Conservation (phyloP, 345 rosid species). For the Corchorus capsularis region DNA sequence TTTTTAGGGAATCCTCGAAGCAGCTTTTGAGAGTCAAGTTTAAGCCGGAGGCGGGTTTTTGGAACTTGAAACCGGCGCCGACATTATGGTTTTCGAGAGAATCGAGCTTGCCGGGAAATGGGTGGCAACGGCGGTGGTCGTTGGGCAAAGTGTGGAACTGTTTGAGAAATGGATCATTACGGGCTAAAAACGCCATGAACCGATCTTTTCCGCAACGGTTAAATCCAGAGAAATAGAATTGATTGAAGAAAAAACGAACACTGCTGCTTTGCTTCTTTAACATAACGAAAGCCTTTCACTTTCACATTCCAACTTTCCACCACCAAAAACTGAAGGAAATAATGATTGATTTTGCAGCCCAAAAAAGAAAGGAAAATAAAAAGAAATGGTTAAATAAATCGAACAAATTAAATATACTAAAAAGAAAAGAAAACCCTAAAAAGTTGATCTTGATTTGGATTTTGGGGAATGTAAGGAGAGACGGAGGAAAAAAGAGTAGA, state of each 20-base stretch:
- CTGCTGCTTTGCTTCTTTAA: constrained; percentile 37
- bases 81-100: constrained; percentile 22
- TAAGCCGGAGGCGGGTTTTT: constrained; percentile 5
- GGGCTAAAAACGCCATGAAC: constrained; percentile 35
- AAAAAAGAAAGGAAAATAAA: background rate
- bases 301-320: constrained; percentile 38
- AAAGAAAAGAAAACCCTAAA: background rate
- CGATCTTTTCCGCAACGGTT: constrained; percentile 14
- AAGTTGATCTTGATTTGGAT: background rate
- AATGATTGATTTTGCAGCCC: background rate
- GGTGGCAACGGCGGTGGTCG: constrained; percentile 7
- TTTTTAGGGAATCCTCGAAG: constrained; percentile 42
- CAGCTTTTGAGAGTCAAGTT: constrained; percentile 49
- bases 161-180: constrained; percentile 23
- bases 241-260: constrained; percentile 29
- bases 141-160: constrained; percentile 36
- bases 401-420: background rate
- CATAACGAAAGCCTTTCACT: constrained; percentile 47
- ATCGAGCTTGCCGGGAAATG: constrained; percentile 16
- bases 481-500: background rate
- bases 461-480: background rate
- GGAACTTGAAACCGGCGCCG: constrained; percentile 23
- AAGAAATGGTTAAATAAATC: background rate
- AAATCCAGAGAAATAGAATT: constrained; percentile 31
- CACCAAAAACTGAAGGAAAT: background rate